Base-by-base conservation (phyloP, 371 early-diverging fungal species). In the Hamiltosporidium tvaerminnensis region DNA sequence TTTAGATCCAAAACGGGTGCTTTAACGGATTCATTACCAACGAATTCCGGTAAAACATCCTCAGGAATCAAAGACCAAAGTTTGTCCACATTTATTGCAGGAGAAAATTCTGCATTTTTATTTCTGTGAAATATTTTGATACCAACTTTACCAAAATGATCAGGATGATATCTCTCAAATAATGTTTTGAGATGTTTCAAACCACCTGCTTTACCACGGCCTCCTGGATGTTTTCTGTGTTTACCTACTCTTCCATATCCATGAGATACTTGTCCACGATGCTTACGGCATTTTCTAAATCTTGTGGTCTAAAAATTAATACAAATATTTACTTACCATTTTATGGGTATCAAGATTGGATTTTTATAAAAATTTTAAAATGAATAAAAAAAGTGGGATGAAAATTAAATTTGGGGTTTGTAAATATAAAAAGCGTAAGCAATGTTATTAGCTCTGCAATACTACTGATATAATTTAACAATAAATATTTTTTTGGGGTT, bases 91-190 rank as follows among this genome's bases (percentile, higher is more conserved):
- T 91, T 90, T 82, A 93, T 82, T 75, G 82, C 80, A 62, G 88
- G 88, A 74, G 85, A 79, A 85, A 85, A 85, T 83, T 82, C 81
- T 76, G 84, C 76, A 84, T 93, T 89, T 76, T 84, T 82, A 83
- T 90, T 92, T 84, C 84, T 82, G 87, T 92, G 92, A 87, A 89
- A 92, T 81, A 88, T 83, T 69, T 93, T 89, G 92, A 91, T 91
- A 87, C 98, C 98, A 81, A 92, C 91, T 84, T 95, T 96, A 82
- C 98, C 98, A 78, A 92, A 95, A 88, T 91, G 92, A 81, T 95
- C 96, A 72, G 98, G 98, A 83, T 97, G 98, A 87, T 89, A 96
- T 86, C 87, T 92, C 82, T 92, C 91, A 87, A 95, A 90, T 84
- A 90, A 90, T 83, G 90, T 95, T 74, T 93, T 87, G 86, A 94